These are phyloP conservation scores for Quercus wislizeni DNA, from an alignment of 306 rosid genomes.

Conservation along the genomic window DNA sequence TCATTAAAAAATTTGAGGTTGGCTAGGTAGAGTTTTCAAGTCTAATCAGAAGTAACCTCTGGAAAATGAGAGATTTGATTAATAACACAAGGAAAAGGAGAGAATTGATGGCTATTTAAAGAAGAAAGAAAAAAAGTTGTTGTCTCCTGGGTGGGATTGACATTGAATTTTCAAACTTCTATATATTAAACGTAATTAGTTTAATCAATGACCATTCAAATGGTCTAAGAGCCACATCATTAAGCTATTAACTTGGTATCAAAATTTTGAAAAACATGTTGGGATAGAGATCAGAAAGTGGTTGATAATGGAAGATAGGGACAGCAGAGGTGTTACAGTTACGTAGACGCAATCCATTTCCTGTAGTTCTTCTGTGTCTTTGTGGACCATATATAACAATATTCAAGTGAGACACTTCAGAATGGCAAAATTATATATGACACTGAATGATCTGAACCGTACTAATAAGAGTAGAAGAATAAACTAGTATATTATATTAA, in stretches of 20 bases:
- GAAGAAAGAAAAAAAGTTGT: too few species aligned
- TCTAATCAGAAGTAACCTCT: background rate
- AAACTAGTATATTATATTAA: too few species aligned
- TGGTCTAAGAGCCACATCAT: background rate
- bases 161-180: background rate
- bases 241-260: background rate
- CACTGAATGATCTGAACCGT: too few species aligned
- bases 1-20: background rate
- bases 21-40: background rate
- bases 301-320: too few species aligned
- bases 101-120: too few species aligned
- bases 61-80: background rate
- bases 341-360: background rate
- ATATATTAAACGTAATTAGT: background rate
- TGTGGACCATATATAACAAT: too few species aligned
- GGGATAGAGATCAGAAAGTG: background rate
- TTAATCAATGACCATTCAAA: background rate
- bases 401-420: too few species aligned
- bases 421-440: too few species aligned
- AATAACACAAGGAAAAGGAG: too few species aligned
- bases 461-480: too few species aligned
- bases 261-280: background rate
- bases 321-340: too few species aligned
- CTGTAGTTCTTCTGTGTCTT: too few species aligned
- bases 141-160: background rate